Percentiles rank a stretch among this genome's conserved stretches.
Conservation (phyloP, 2,329 filamentous ascomycete genomes). For the Xylariales sp. region DNA sequence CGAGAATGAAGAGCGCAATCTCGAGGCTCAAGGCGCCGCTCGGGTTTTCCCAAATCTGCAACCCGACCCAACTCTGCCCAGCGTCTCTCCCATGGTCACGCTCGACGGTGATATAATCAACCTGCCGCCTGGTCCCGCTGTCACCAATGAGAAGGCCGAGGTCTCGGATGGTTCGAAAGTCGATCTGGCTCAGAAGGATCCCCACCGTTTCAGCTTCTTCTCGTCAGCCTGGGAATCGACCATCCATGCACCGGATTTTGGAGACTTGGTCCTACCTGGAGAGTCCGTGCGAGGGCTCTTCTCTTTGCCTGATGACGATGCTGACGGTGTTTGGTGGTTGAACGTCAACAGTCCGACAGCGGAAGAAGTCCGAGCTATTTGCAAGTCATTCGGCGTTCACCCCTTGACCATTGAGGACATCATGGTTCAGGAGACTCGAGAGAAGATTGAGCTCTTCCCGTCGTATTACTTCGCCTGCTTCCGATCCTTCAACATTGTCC, state of each 20-base stretch:
- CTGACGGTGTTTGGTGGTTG: slow-evolving; percentile 94
- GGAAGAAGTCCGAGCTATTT: slow-evolving; percentile 82
- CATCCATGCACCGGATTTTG: slow-evolving; percentile 84
- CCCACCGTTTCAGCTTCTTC: slow-evolving; percentile 92
- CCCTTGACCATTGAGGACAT: slow-evolving; percentile 96
- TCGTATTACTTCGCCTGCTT: slow-evolving; percentile 99
- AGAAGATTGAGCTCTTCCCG: slow-evolving; percentile 97
- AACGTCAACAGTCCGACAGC: slow-evolving; percentile 88
- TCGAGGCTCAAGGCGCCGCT: slow-evolving; percentile 40
- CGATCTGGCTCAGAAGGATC: slow-evolving; percentile 38
- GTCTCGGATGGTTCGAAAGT: slow-evolving; percentile 19
- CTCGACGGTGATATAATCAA: slow-evolving; percentile 54
- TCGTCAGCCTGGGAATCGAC: slow-evolving; percentile 92
- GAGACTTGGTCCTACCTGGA: slow-evolving; percentile 81
- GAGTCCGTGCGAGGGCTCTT: slow-evolving; percentile 90
- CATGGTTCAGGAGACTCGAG: slow-evolving; percentile 86
- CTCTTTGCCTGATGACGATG: slow-evolving; percentile 55
- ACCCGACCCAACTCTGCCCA: slow-evolving; percentile 27
- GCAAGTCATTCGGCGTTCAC: slow-evolving; percentile 92
- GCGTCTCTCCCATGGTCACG: slow-evolving; percentile 35
- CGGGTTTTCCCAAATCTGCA: slow-evolving; percentile 60
- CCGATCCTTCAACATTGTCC: slow-evolving; percentile 78
- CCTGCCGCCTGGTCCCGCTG: slow-evolving; percentile 43
- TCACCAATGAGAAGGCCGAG: slow-evolving; percentile 42
- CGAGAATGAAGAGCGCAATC: slow-evolving; percentile 47